Percentiles rank a stretch among this genome's conserved stretches.
phyloP scores from a whole-genome alignment of 2,329 filamentous ascomycete species.

The Penicillium sp. region DNA sequence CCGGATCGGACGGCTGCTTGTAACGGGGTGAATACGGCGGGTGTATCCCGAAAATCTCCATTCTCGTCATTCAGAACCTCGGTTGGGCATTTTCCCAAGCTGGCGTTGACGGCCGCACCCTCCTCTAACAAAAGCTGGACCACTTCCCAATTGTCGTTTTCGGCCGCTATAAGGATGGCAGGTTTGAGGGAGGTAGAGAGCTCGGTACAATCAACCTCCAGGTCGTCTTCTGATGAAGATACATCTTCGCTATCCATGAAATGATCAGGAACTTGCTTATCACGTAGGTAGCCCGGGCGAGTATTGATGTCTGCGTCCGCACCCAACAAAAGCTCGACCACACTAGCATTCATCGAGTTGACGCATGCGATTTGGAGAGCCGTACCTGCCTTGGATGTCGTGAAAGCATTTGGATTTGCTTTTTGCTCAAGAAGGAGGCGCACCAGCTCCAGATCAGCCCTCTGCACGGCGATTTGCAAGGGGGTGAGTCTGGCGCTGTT shows the following conservation, averaged over 20 bases:
- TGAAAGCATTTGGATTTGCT: conserved; percentile 16
- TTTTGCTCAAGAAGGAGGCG: conserved; percentile 17
- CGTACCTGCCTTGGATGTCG: conserved; percentile 12
- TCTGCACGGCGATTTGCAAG: conserved; percentile 20
- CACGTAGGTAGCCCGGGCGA: conserved; percentile 10
- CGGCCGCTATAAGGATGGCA: conserved; percentile 28
- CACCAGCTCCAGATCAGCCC: neutral
- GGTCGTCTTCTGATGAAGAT: neutral
- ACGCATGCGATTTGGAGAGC: conserved; percentile 10
- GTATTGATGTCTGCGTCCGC: conserved; percentile 22
- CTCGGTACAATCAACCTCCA: neutral
- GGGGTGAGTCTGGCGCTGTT: conserved; percentile 16
- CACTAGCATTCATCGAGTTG: conserved; percentile 5
- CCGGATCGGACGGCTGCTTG: conserved; percentile 23
- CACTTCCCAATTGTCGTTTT: conserved; percentile 22
- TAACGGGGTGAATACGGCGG: conserved; percentile 21
- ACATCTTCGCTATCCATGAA: no score
- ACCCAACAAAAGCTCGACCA: conserved; percentile 22
- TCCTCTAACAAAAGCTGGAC: conserved; percentile 28
- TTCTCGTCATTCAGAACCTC: conserved; percentile 8
- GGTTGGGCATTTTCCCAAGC: conserved; percentile 15
- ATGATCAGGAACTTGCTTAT: neutral
- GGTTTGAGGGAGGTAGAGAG: conserved; percentile 10
- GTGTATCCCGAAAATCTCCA: neutral
- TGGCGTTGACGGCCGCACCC: conserved; percentile 29